Evolutionary conservation across 2,329 filamentous ascomycete species (phyloP), one percentile per base, ranked within the genome.

Genomic region (Penicillium sp.): DNA sequence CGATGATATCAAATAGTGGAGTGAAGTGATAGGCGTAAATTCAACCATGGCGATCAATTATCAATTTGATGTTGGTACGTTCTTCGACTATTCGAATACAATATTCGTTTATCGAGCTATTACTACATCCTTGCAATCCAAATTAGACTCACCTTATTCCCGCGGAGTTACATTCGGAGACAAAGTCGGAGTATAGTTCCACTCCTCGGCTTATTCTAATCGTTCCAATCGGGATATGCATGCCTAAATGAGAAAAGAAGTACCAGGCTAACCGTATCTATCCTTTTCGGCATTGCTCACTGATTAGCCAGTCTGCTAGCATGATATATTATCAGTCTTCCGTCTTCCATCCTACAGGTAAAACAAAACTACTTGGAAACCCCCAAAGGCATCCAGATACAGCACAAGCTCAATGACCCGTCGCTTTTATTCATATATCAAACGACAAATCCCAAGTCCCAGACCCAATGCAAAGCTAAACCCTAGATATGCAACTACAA

Each of bases 1-100:
- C 57, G 13, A 67, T 61, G 58, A 64, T 64, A 67, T 63, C 48
- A 57, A 64, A 66, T 59, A 54, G 62, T 66, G 63, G 62, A 64
- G 54, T 52, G 33, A 23, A 37, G 21, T 52, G 40, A 56, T 45
- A 31, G n/a, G 21, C 45, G 35, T 45, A 10, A 6, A 37, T 6
- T 37, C 21, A 54, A 25, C 15, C 4, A 15, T 27, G 43, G 25
- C 35, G 43, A 54, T 57, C 41, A 35, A 27, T 54, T 51, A 40
- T 56, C 29, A 19, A 15, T 37, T n/a, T 12, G 31, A 37, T 37
- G 15, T 51, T 42, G 4, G 25, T 9, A 12, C n/a, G 15, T 23
- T 17, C 15, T 29, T 45, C 7, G 8, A 17, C 29, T 2, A 21
- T 33, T 35, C 19, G 8, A 35, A 33, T 23, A 33, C 45, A 6